Evolutionary conservation across 352 stramenopile genomes (phyloP).

Genomic region (Phytophthora capsici): DNA sequence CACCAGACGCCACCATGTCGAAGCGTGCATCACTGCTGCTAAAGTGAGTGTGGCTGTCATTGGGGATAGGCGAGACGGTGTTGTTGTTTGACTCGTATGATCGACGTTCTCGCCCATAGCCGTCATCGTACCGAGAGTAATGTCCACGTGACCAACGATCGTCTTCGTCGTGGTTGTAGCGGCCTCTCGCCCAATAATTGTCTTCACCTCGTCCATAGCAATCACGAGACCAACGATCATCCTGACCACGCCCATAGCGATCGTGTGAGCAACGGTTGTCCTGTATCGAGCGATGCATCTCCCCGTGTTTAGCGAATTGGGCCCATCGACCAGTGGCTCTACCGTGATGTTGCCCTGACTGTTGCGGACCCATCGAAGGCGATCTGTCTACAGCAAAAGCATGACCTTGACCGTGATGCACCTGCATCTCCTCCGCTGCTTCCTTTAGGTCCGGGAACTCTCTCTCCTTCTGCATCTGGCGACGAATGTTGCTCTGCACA

Average conservation of each 20-base stretch:
- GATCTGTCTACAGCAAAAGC: conserved; percentile 7
- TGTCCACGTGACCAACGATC: conserved; percentile 20
- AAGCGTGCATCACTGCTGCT: conserved; percentile 42
- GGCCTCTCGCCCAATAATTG: conserved; percentile 6
- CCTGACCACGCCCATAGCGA: conserved; percentile 5
- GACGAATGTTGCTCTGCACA: conserved; percentile 32
- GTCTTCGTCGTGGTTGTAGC: conserved; percentile 1
- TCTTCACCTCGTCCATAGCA: conserved; percentile 2
- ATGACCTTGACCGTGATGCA: conserved; percentile 11
- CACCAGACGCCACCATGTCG: conserved; percentile 19
- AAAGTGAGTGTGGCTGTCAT: conserved; percentile 31
- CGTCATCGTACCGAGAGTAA: conserved; percentile 13
- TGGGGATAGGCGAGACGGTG: conserved; percentile 4
- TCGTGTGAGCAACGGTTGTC: conserved; percentile 21
- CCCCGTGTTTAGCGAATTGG: conserved; percentile 23
- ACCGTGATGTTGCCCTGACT: conserved; percentile 19
- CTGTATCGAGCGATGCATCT: conserved; percentile 16
- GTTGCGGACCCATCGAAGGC: conserved; percentile 6
- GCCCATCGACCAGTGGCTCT: conserved; percentile 38
- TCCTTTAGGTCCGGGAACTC: conserved; percentile 57
- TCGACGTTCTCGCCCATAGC: conserved; percentile 6
- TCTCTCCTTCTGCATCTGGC: conserved; percentile 31
- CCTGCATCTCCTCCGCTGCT: conserved; percentile 23
- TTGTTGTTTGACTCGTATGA: not conserved
- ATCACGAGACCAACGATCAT: conserved; percentile 5